Evolutionary conservation across 805 yeast species (phyloP).

Genomic region (Wickerhamomyces canadensis): DNA sequence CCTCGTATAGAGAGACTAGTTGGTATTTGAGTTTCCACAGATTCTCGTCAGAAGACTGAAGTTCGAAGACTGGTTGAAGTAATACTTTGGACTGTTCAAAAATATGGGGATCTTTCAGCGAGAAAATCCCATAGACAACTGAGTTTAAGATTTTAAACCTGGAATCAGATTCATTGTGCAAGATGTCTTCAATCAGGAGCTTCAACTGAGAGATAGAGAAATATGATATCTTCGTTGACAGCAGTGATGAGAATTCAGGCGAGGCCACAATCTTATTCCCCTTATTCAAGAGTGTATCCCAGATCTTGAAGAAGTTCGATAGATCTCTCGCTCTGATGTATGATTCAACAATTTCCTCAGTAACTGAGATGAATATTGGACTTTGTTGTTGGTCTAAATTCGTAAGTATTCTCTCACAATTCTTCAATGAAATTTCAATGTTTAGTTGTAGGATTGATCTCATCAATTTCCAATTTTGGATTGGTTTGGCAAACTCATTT

Average conservation of each 20-base stretch:
- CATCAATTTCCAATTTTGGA: conserved; percentile 43
- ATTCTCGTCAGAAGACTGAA: conserved; percentile 12
- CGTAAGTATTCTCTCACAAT: conserved; percentile 30
- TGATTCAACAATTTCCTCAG: conserved; percentile 36
- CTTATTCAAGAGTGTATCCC: conserved; percentile 27
- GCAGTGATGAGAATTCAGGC: conserved; percentile 26
- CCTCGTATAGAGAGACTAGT: conserved; percentile 43
- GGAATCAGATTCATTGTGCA: conserved; percentile 10
- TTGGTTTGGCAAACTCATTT: conserved; percentile 42
- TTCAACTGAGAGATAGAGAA: conserved; percentile 45
- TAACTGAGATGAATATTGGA: conserved; percentile 11
- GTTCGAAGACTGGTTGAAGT: conserved; percentile 23
- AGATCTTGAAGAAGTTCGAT: conserved; percentile 39
- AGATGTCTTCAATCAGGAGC: conserved; percentile 19
- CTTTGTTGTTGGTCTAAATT: conserved; percentile 6
- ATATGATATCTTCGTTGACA: conserved; percentile 36
- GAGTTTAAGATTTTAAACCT: conserved; percentile 24
- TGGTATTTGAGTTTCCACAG: conserved; percentile 44
- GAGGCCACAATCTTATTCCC: conserved; percentile 12
- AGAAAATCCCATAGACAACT: conserved; percentile 37
- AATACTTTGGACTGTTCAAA: conserved; percentile 18
- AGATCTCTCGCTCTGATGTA: conserved; percentile 56
- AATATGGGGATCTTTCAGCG: conserved; percentile 25
- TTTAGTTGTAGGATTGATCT: conserved; percentile 46
- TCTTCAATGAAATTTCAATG: conserved; percentile 50